phyloP scores from a whole-genome alignment of 352 stramenopile species.

The Globisporangium splendens region DNA sequence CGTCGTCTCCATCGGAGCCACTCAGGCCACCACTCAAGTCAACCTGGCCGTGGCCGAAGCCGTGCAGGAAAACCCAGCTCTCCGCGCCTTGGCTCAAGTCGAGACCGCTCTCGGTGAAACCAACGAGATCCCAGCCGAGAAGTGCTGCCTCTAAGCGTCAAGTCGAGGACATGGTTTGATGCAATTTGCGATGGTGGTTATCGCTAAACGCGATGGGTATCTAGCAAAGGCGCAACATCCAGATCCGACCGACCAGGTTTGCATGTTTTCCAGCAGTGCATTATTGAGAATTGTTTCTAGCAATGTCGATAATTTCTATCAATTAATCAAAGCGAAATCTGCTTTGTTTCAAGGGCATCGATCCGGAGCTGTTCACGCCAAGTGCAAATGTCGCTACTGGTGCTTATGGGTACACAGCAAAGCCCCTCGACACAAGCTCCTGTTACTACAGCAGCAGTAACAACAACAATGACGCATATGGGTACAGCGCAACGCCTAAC shows the following conservation, averaged over 20 bases:
- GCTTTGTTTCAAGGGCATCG: slow-evolving; percentile 21
- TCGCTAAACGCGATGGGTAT: too few species aligned
- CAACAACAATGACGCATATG: slow-evolving; percentile 14
- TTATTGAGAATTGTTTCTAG: too few species aligned
- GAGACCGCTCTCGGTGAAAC: not conserved
- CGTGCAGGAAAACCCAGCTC: not conserved
- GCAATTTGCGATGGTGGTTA: too few species aligned
- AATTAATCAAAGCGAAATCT: too few species aligned
- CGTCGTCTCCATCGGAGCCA: too few species aligned
- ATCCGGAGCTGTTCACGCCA: slow-evolving; percentile 58
- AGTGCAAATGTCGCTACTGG: slow-evolving; percentile 14
- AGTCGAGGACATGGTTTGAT: too few species aligned
- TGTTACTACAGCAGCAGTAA: slow-evolving; percentile 12
- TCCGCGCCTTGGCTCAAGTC: not conserved
- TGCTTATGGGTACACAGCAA: slow-evolving; percentile 3
- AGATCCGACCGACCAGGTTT: too few species aligned
- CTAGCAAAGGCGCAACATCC: too few species aligned
- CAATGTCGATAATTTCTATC: too few species aligned
- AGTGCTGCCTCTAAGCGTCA: not conserved
- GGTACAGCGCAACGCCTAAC: slow-evolving; percentile 9
- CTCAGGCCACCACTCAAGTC: too few species aligned
- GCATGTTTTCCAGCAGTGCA: too few species aligned
- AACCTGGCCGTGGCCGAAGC: too few species aligned
- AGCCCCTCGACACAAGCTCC: not conserved
- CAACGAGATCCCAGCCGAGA: not conserved